Evolutionary conservation across 495 filamentous ascomycete genomes (phyloP).

Genomic region (Hypoxylon lienhwacheense): DNA sequence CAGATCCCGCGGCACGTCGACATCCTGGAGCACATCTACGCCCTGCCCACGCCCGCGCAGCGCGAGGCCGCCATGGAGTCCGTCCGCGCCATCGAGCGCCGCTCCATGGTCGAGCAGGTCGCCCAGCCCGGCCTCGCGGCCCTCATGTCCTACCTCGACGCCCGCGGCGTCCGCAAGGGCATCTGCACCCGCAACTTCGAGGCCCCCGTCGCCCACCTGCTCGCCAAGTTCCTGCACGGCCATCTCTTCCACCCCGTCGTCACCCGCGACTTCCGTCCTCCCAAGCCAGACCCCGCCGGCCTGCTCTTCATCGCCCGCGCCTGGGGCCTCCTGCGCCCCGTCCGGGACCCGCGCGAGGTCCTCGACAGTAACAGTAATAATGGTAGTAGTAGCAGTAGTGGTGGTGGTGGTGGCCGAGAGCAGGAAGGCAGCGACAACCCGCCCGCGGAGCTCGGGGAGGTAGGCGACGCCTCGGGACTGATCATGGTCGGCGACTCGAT

Average conservation of each 20-base stretch:
- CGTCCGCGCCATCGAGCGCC: constrained; percentile 76
- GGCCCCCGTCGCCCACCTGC: constrained; percentile 63
- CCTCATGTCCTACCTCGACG: constrained; percentile 80
- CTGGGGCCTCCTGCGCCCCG: constrained; percentile 64
- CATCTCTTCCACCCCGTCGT: constrained; percentile 78
- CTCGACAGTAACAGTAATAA: neutral
- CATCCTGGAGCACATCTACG: constrained; percentile 85
- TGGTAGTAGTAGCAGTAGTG: constrained; percentile 3
- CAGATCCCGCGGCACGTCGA: constrained; percentile 69
- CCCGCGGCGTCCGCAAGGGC: constrained; percentile 65
- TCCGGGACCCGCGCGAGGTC: constrained; percentile 23
- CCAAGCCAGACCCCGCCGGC: constrained; percentile 88
- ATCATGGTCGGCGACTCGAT: constrained; percentile 82
- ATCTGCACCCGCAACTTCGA: constrained; percentile 97
- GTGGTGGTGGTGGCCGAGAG: constrained; percentile 7
- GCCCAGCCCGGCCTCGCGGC: constrained; percentile 74
- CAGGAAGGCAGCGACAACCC: constrained; percentile 21
- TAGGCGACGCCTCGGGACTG: constrained; percentile 49
- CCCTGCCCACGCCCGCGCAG: constrained; percentile 60
- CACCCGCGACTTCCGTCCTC: constrained; percentile 78
- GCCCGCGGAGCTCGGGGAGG: constrained; percentile 29
- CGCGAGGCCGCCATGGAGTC: constrained; percentile 67
- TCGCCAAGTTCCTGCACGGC: constrained; percentile 68
- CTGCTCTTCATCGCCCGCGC: constrained; percentile 77
- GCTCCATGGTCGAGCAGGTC: constrained; percentile 74